Base-by-base conservation (phyloP, 2,329 filamentous ascomycete genomes). In the Coleophoma cylindrospora region DNA sequence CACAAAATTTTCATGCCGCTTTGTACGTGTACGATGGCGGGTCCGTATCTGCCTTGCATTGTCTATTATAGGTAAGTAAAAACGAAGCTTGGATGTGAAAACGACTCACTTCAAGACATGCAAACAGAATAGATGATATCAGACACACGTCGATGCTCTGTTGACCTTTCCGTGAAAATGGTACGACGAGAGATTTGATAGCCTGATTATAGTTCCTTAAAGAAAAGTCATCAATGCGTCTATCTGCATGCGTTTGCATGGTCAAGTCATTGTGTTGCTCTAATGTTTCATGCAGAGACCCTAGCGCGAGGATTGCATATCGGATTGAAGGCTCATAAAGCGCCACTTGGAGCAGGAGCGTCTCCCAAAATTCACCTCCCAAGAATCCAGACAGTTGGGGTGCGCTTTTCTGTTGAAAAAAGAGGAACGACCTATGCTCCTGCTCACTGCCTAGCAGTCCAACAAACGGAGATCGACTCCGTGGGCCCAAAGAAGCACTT, bases 71-170 rank as follows among this genome's bases (percentile, higher is more conserved):
- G n/a, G n/a, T 36, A n/a, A 36, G 34, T n/a, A 36, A n/a, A n/a
- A 36, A 36, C n/a, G n/a, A 36, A n/a, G 10, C n/a, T 36, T 36
- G n/a, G 34, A 36, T n/a, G n/a, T 36, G 34, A 36, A n/a, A 12
- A 22, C 14, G 22, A 32, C 36, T 21, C 14, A 50, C 51, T 45
- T 86, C 82, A 51, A 86, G 84, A 61, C 79, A 84, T n/a, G 80
- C 76, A 45, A 86, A 70, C 36, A 86, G 68, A 40, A 86, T 76
- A 46, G 74, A 83, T n/a, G 79, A 74, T 73, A 84, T 83, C 11
- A 85, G 71, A 49, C 72, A 74, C 19, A 70, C 77, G 55, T 74
- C 73, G 61, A 75, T 71, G 19, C 72, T 73, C 40, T 61, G 58
- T 34, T 54, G 65, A 17, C 66, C 62, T 48, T 73, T 72, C 37